Evolutionary conservation across 2,329 filamentous ascomycete genomes (phyloP), one percentile per base, ranked within the genome.

Genomic region (Xylariales sp.): DNA sequence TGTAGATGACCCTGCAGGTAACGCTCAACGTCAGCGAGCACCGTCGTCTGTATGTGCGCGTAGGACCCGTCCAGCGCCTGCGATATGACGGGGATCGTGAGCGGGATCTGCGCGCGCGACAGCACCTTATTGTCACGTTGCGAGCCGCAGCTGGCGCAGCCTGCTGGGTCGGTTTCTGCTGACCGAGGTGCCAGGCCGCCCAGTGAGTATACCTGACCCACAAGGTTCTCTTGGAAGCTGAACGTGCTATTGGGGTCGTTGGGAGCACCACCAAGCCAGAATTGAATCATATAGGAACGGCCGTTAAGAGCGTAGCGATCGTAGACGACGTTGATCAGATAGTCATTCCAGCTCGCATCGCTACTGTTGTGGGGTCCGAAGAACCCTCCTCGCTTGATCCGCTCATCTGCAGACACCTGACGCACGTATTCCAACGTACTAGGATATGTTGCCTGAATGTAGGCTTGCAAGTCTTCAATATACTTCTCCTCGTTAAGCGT

Each of bases 181-280:
- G 19, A 20, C 33, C 27, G 39, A 13, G 25, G 23, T 14, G 13
- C 14, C 7, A 35, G 23, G 12, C 31, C 34, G n/a, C 33, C 29
- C 30, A 43, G 38, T 5, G 30, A 28, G 25, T 43, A 43, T 28
- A 43, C 41, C 5, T 41, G 33, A 4, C 41, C 41, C 13, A 37
- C 28, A 8, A 36, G n/a, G 33, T 33, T 37, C 8, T 23, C 19
- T 15, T 5, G 18, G n/a, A n/a, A n/a, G n/a, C n/a, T 38, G 33
- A 14, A 37, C 27, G 17, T 15, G 23, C 19, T 21, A 16, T 23
- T 6, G 14, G 23, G 23, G 3, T 33, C 20, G 6, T 33, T 18
- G 12, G 23, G 10, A n/a, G 10, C 14, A 10, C 27, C 33, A 6
- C 41, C 34, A 18, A 38, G 15, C 33, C 33, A 44, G 41, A 44